phyloP scores from a whole-genome alignment of 2,329 filamentous ascomycete genomes.

The Gnomoniopsis sp. region DNA sequence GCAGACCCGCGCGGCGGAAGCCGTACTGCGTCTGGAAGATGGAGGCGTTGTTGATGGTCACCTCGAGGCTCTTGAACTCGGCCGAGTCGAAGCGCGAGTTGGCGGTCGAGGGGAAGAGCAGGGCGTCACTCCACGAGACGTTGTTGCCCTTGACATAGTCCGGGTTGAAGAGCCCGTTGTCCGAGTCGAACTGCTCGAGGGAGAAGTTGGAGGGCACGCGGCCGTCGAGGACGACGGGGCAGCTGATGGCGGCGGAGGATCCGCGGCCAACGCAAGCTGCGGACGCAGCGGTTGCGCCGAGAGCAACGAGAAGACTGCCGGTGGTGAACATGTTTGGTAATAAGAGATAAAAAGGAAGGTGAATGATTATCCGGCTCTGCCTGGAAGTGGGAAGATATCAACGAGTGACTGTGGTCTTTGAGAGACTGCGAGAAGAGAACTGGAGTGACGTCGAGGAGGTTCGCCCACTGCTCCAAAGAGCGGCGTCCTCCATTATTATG shows the following conservation, averaged over 20 bases:
- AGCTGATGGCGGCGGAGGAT: conserved; percentile 22
- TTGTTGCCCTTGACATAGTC: conserved; percentile 34
- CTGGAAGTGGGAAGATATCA: neutral
- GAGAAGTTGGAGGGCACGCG: conserved; percentile 26
- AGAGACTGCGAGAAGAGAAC: neutral
- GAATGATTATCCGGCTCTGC: neutral
- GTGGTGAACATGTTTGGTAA: neutral
- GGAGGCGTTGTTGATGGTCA: conserved; percentile 40
- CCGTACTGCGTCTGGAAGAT: conserved; percentile 43
- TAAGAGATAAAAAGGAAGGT: neutral
- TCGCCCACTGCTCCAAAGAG: neutral
- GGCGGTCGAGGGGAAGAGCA: conserved; percentile 28
- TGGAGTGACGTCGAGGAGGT: neutral
- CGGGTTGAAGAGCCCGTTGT: conserved; percentile 31
- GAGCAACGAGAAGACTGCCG: neutral
- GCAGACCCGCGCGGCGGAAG: conserved; percentile 43
- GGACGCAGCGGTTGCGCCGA: conserved; percentile 1
- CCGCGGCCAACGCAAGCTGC: neutral
- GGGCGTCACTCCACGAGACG: conserved; percentile 34
- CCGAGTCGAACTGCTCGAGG: conserved; percentile 30
- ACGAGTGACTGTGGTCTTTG: neutral
- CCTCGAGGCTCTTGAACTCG: conserved; percentile 36
- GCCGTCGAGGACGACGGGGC: conserved; percentile 35
- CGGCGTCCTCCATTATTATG: neutral
- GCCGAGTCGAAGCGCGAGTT: conserved; percentile 36